Conservation (phyloP, 2,329 filamentous ascomycete species). For the Botrytis pseudocinerea region DNA sequence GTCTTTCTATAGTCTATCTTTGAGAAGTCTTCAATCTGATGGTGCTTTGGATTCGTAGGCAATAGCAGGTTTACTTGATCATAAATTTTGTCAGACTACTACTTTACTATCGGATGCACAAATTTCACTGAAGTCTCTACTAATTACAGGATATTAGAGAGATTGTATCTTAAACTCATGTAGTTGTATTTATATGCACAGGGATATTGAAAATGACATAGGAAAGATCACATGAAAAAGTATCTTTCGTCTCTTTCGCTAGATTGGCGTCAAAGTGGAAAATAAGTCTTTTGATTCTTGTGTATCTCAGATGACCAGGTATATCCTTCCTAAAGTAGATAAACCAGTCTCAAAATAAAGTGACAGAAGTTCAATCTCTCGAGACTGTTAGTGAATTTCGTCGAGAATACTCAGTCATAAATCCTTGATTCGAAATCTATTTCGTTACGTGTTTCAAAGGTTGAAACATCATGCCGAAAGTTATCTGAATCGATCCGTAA, state of each 20-base stretch:
- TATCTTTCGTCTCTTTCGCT: too few relatives aligned
- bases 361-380: accelerated
- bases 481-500: not conserved
- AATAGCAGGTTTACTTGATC: accelerated
- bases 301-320: not conserved
- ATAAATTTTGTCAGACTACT: not conserved
- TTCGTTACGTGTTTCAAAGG: too few relatives aligned
- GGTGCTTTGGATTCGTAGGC: accelerated
- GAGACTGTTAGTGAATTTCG: not conserved
- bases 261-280: too few relatives aligned
- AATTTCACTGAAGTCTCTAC: accelerated
- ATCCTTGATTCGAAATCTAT: too few relatives aligned
- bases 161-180: not conserved
- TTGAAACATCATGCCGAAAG: too few relatives aligned
- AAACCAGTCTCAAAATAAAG: not conserved
- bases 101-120: not conserved
- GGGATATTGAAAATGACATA: not conserved
- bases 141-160: not conserved
- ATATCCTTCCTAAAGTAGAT: accelerated
- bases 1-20: not conserved
- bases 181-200: not conserved
- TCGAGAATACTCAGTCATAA: too few relatives aligned
- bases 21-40: not conserved
- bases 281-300: too few relatives aligned
- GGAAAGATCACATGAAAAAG: not conserved